A percentile compares a stretch with the other conserved stretches of the same genome.
These are phyloP conservation scores for Pestalotiopsis sp. DNA, from an alignment of 2,329 filamentous ascomycete genomes.

Conservation along the genomic window DNA sequence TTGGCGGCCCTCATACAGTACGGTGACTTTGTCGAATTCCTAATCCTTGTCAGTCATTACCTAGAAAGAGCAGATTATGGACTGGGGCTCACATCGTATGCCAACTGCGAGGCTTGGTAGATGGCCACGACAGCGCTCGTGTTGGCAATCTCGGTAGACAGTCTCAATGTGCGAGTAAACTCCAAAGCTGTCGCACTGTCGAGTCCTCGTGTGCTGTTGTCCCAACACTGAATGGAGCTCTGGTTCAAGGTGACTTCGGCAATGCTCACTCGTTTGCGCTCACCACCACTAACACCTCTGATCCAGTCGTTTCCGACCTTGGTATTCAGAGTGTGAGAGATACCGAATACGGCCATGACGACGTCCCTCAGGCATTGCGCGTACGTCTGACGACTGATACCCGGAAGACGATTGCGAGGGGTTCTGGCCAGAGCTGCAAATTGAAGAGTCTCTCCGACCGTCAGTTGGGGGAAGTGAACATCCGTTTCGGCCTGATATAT, in stretches of 20 bases:
- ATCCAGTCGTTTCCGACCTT: conserved; percentile 70
- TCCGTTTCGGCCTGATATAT: conserved; percentile 68
- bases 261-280: conserved; percentile 69
- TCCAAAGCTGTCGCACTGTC: conserved; percentile 77
- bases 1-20: conserved; percentile 68
- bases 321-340: conserved; percentile 64
- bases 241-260: conserved; percentile 59
- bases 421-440: conserved; percentile 66
- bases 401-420: conserved; percentile 61
- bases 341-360: conserved; percentile 63
- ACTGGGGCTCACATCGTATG: background rate
- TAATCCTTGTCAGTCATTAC: background rate
- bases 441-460: conserved; percentile 62
- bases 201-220: conserved; percentile 74
- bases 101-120: conserved; percentile 4
- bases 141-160: background rate
- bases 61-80: background rate
- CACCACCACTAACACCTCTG: conserved; percentile 73
- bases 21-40: conserved; percentile 38
- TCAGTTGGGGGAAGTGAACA: conserved; percentile 66
- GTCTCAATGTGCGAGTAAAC: conserved; percentile 69
- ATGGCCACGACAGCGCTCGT: conserved; percentile 17
- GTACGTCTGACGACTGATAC: conserved; percentile 55
- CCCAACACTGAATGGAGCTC: conserved; percentile 64
- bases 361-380: conserved; percentile 39